Percentiles rank a stretch among this genome's conserved stretches.
Conservation (phyloP, 129 eudicot genomes). For the Apium graveolens region DNA sequence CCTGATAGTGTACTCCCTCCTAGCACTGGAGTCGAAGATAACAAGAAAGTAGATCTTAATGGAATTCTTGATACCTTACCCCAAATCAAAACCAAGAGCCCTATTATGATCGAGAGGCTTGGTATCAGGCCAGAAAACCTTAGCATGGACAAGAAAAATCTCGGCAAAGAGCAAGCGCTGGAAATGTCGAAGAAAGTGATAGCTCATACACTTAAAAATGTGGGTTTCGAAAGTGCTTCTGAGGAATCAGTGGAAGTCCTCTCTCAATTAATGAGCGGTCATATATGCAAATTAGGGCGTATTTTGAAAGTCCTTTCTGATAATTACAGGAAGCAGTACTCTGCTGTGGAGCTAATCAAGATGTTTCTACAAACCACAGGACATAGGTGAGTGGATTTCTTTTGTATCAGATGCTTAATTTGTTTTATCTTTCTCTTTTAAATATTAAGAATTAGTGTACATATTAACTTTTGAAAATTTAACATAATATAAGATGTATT, state of each 20-base stretch:
- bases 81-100: constrained; percentile 68
- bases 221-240: constrained; percentile 76
- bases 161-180: constrained; percentile 67
- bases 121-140: constrained; percentile 92
- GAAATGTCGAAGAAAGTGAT: constrained; percentile 66
- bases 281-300: constrained; percentile 69
- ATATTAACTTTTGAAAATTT: not conserved
- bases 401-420: constrained; percentile 2
- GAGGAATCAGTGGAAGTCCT: constrained; percentile 66
- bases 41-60: constrained; percentile 51
- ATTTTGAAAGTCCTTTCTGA: constrained; percentile 72
- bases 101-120: constrained; percentile 93
- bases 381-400: constrained; percentile 47
- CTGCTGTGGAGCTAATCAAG: constrained; percentile 73
- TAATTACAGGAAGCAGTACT: constrained; percentile 75
- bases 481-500: not conserved
- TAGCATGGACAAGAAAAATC: constrained; percentile 58
- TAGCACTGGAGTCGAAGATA: constrained; percentile 23
- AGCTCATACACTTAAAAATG: constrained; percentile 55
- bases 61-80: constrained; percentile 92
- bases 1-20: constrained; percentile 77
- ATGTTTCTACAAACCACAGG: constrained; percentile 84
- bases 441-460: not conserved
- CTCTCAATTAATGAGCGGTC: constrained; percentile 68
- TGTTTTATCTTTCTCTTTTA: not conserved